Conservation (phyloP, 108 stramenopile species). For the Pseudonitzschia multiseries region DNA sequence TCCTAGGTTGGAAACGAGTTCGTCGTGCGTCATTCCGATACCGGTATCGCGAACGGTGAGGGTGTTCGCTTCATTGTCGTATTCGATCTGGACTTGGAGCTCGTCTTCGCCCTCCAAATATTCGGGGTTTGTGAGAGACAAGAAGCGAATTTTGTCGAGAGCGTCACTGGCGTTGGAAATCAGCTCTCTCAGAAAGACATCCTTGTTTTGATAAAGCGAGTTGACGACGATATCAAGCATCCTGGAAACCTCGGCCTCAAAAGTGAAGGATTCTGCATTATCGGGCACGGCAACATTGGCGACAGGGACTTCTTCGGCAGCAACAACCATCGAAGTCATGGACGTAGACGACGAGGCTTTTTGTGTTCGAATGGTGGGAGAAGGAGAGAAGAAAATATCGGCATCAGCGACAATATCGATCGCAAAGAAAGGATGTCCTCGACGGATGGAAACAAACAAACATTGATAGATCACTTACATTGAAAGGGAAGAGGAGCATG, state of each 20-base stretch:
- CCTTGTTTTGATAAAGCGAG: constrained; percentile 99
- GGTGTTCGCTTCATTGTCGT: constrained; percentile 88
- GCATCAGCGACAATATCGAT: neutral
- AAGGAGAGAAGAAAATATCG: neutral
- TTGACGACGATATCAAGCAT: constrained; percentile 99
- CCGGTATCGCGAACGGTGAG: constrained; percentile 95
- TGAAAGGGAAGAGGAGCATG: constrained; percentile 29
- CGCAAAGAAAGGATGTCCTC: neutral
- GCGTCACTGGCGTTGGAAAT: constrained; percentile 99
- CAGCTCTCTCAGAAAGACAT: constrained; percentile 93
- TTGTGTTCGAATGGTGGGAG: neutral
- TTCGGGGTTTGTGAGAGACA: constrained; percentile 84
- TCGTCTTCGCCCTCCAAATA: constrained; percentile 73
- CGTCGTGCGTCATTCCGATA: constrained; percentile 97
- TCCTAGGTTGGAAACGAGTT: constrained; percentile 94
- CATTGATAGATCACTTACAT: constrained; percentile 15
- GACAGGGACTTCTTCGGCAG: constrained; percentile 20
- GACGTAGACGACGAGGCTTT: constrained; percentile 4
- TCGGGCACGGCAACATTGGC: constrained; percentile 31
- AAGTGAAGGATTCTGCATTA: constrained; percentile 64
- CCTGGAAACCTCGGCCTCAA: constrained; percentile 97
- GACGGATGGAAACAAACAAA: neutral
- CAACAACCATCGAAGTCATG: constrained; percentile 23
- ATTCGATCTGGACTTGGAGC: constrained; percentile 89
- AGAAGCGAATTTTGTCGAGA: constrained; percentile 98